A percentile compares a stretch with the other conserved stretches of the same genome.
phyloP scores from a whole-genome alignment of 176 grass and related monocot species.

The Hsuehochloa calcarea region DNA sequence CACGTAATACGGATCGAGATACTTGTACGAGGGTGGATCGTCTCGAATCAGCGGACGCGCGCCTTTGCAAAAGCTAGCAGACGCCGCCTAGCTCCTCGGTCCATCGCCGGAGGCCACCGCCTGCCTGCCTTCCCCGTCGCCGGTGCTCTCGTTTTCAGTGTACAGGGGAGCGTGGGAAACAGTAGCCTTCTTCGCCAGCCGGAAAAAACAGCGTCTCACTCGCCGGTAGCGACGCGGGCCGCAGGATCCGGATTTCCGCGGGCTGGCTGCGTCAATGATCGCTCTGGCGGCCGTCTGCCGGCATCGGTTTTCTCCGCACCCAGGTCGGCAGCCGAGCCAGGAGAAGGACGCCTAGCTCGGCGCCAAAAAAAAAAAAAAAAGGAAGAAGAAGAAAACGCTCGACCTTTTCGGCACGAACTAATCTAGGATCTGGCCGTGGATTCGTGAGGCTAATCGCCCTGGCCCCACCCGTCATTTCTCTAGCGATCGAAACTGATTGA shows the following conservation, averaged over 20 bases:
- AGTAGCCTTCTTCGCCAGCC: background rate
- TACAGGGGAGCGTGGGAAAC: background rate
- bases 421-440: background rate
- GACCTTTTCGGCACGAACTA: background rate
- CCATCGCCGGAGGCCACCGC: background rate
- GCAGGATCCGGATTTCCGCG: background rate
- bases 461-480: background rate
- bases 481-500: background rate
- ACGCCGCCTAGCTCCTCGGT: background rate
- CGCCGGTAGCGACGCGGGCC: background rate
- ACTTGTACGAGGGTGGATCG: background rate
- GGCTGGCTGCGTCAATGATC: background rate
- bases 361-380: background rate
- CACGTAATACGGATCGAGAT: too few relatives aligned
- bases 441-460: background rate
- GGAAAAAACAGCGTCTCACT: background rate
- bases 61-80: background rate
- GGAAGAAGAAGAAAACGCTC: too few relatives aligned
- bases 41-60: background rate
- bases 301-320: background rate
- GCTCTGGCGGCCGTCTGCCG: background rate
- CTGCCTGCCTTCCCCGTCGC: background rate
- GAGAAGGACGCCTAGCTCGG: background rate
- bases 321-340: background rate
- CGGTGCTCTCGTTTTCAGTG: background rate